These are phyloP conservation scores for Xylariaceae sp. DNA, from an alignment of 2,329 filamentous ascomycete species.

Conservation along the genomic window DNA sequence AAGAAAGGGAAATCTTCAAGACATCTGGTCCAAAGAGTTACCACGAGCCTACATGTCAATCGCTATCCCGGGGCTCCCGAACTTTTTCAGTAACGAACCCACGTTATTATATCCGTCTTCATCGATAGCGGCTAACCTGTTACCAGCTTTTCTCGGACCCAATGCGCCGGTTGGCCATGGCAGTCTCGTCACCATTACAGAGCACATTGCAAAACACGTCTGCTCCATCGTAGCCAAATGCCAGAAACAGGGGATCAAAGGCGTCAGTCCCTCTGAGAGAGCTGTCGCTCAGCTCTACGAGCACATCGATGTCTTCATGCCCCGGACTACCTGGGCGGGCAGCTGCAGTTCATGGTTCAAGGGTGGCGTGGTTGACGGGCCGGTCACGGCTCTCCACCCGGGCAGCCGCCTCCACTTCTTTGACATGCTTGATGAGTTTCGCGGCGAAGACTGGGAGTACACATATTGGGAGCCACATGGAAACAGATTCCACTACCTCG, in stretches of 20 bases:
- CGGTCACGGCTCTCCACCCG: constrained; percentile 48
- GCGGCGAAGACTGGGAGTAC: constrained; percentile 53
- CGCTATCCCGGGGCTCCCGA: constrained; percentile 48
- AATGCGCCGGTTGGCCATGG: constrained; percentile 49
- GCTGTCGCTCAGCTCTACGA: constrained; percentile 49
- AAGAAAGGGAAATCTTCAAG: constrained; percentile 46
- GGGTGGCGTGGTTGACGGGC: constrained; percentile 38
- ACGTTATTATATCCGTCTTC: not conserved
- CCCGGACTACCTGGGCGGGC: constrained; percentile 47
- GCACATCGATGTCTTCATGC: constrained; percentile 49
- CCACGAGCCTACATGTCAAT: constrained; percentile 52
- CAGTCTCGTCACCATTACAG: constrained; percentile 47
- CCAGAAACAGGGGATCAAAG: constrained; percentile 47
- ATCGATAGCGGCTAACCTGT: not conserved
- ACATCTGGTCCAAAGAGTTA: constrained; percentile 39
- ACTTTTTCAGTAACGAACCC: constrained; percentile 48
- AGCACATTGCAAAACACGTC: constrained; percentile 51
- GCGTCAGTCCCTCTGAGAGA: constrained; percentile 41
- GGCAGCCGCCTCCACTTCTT: constrained; percentile 50
- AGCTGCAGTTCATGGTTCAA: constrained; percentile 51
- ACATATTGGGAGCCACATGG: constrained; percentile 34
- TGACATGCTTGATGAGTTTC: constrained; percentile 47
- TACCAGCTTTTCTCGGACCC: constrained; percentile 45
- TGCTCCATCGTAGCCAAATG: constrained; percentile 45
- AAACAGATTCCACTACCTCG: constrained; percentile 49